phyloP scores from a whole-genome alignment of 192 early-diverging fungal genomes.

The Radiomyces spectabilis region DNA sequence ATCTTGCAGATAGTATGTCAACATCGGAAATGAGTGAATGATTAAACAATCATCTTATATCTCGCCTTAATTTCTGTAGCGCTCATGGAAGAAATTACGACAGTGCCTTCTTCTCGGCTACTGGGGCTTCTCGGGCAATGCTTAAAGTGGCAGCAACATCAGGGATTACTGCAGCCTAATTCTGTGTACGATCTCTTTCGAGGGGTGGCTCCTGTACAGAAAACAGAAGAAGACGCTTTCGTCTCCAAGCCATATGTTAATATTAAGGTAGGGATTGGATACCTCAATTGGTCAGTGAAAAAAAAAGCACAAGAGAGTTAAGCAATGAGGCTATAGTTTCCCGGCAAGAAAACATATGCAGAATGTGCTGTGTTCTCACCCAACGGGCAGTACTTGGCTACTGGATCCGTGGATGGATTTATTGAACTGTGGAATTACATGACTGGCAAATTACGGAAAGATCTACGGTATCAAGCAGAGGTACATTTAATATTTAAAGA shows the following conservation, averaged over 20 bases:
- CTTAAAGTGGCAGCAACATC: constrained; percentile 79
- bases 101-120: constrained; percentile 71
- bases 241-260: constrained; percentile 65
- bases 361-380: constrained; percentile 75
- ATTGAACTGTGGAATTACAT: constrained; percentile 94
- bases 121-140: constrained; percentile 81
- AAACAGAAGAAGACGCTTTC: constrained; percentile 66
- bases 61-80: too few relatives aligned
- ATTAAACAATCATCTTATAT: too few relatives aligned
- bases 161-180: constrained; percentile 67
- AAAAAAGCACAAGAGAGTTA: neutral
- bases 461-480: constrained; percentile 87
- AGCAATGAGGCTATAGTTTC: constrained; percentile 49
- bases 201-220: constrained; percentile 53
- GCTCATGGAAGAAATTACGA: constrained; percentile 55
- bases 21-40: too few relatives aligned
- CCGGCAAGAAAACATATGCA: constrained; percentile 73
- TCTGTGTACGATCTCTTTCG: constrained; percentile 75
- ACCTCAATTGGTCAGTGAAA: too few relatives aligned
- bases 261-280: constrained; percentile 77
- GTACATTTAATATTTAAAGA: too few relatives aligned
- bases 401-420: constrained; percentile 89
- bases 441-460: constrained; percentile 84
- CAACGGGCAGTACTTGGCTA: constrained; percentile 75
- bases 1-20: constrained; percentile 70